Evolutionary conservation across 164 flowering plant species (phyloP).

Genomic region (Brasenia schreberi): DNA sequence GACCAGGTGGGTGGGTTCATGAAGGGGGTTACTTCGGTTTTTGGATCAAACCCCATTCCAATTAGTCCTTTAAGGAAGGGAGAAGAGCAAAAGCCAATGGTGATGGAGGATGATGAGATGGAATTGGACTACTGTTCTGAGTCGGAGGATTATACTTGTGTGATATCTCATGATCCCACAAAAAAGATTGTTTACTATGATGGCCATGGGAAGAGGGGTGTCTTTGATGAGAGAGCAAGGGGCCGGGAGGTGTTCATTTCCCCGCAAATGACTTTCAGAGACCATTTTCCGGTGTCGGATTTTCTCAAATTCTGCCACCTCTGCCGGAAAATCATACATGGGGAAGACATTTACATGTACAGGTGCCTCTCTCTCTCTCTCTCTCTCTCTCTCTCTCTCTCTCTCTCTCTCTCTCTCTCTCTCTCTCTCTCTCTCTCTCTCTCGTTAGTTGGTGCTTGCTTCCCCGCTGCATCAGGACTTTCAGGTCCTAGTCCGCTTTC

Average conservation of each 20-base stretch:
- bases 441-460: no score
- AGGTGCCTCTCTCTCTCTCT: slow-evolving; percentile 24
- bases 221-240: background rate
- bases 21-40: slow-evolving; percentile 2
- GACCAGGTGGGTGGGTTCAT: slow-evolving; percentile 13
- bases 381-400: background rate
- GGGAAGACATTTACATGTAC: slow-evolving; percentile 73
- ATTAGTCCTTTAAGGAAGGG: slow-evolving; percentile 10
- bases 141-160: slow-evolving; percentile 31
- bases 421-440: no score
- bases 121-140: slow-evolving; percentile 4
- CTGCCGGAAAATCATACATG: slow-evolving; percentile 53
- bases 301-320: slow-evolving; percentile 48
- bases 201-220: slow-evolving; percentile 7
- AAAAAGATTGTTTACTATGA: slow-evolving; percentile 24
- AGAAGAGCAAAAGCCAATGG: background rate
- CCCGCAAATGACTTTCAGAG: slow-evolving; percentile 14
- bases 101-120: slow-evolving; percentile 9
- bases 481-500: no score
- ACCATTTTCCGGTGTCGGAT: slow-evolving; percentile 23
- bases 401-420: no score
- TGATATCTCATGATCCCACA: slow-evolving; percentile 28
- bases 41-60: slow-evolving; percentile 29
- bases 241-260: slow-evolving; percentile 9
- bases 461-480: no score